Percentiles rank a stretch among this genome's conserved stretches.
Evolutionary conservation across 148 eudicot species (phyloP).

Genomic region (Linanthus parryae): DNA sequence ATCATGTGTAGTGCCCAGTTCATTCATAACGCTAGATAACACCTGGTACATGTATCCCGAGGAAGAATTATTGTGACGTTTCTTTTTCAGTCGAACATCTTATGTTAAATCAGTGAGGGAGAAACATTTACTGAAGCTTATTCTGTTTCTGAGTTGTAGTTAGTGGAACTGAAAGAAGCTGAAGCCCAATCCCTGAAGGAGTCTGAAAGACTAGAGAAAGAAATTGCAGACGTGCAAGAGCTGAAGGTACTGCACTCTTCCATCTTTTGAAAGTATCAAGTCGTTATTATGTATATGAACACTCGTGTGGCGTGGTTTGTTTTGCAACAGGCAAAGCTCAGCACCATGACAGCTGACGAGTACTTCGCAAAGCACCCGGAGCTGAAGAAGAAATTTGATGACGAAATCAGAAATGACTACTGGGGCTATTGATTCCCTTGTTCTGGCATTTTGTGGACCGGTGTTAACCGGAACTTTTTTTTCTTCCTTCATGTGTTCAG

Average conservation of each 20-base stretch:
- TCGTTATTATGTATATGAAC: background rate
- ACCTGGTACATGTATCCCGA: too few relatives aligned
- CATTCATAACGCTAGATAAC: too few relatives aligned
- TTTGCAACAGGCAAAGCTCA: conserved; percentile 59
- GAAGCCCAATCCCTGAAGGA: conserved; percentile 69
- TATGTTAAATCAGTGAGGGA: too few relatives aligned
- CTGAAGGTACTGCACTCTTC: conserved; percentile 52
- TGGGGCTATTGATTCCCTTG: conserved; percentile 93
- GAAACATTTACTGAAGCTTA: too few relatives aligned
- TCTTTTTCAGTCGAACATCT: too few relatives aligned
- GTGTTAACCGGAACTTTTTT: too few relatives aligned
- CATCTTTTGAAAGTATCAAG: too few relatives aligned
- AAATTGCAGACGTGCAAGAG: conserved; percentile 88
- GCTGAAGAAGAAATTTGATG: conserved; percentile 92
- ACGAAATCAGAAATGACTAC: conserved; percentile 91
- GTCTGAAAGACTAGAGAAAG: conserved; percentile 84
- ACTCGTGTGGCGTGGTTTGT: background rate
- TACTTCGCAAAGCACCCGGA: conserved; percentile 96
- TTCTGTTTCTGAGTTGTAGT: conserved; percentile 29
- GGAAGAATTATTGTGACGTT: too few relatives aligned
- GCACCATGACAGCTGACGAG: conserved; percentile 99
- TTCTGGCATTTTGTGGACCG: too few relatives aligned
- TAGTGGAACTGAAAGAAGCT: conserved; percentile 89
- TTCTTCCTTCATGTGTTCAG: too few relatives aligned
- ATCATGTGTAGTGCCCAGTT: too few relatives aligned